These are phyloP conservation scores for Pestalotiopsis sp. DNA, from an alignment of 2,329 filamentous ascomycete genomes.

Conservation along the genomic window DNA sequence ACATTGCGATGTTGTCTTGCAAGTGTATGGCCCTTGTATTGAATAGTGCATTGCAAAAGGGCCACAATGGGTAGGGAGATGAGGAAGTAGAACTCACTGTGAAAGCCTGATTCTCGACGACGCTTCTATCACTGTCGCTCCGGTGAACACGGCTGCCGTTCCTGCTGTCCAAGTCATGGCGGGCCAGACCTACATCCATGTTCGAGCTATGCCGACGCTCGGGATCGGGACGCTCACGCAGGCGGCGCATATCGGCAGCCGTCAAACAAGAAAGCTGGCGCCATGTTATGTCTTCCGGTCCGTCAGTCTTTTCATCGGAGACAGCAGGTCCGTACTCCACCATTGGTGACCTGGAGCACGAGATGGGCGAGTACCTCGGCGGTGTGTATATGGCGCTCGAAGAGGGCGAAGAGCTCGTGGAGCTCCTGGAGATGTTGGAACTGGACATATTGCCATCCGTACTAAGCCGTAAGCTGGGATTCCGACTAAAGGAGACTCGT, in stretches of 20 bases:
- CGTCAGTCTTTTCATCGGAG: not conserved
- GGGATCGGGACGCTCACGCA: not conserved
- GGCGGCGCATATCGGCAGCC: not conserved
- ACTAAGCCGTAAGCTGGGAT: not conserved
- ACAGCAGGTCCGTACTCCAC: not conserved
- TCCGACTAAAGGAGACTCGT: not conserved
- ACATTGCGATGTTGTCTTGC: not conserved
- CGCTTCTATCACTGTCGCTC: not conserved
- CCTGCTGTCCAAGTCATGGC: not conserved
- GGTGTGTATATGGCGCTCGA: not conserved
- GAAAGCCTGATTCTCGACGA: not conserved
- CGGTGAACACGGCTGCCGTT: not conserved
- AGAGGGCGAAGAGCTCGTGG: not conserved
- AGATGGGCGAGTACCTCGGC: not conserved
- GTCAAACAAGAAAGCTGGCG: not conserved
- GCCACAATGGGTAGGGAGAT: too few species aligned
- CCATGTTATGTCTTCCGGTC: not conserved
- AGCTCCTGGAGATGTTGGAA: not conserved
- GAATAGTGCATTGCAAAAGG: not conserved
- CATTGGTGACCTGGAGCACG: not conserved
- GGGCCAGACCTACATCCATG: not conserved
- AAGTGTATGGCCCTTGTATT: not conserved
- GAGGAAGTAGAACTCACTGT: not conserved
- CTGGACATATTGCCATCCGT: not conserved
- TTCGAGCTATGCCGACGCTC: not conserved